Evolutionary conservation across 805 yeast genomes (phyloP).

Genomic region (Wickerhamiella vanderwaltii): DNA sequence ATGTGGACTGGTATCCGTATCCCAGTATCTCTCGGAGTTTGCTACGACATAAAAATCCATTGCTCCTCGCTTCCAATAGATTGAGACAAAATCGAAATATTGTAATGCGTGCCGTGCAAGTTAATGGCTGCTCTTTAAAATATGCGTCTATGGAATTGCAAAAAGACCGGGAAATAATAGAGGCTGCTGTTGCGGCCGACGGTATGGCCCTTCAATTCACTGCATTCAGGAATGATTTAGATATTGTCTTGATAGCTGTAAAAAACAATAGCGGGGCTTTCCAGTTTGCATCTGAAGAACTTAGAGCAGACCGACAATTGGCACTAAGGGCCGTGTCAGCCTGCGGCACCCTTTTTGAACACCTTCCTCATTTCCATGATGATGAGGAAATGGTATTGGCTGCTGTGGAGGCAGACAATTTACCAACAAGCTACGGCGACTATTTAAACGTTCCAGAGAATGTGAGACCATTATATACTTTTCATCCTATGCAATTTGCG

Average conservation of each 20-base stretch:
- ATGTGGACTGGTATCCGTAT: too few species aligned
- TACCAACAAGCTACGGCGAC: too few species aligned
- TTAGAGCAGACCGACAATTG: not conserved
- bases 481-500: too few species aligned
- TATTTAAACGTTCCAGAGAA: too few species aligned
- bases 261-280: not conserved
- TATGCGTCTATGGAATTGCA: constrained; percentile 1
- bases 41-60: too few species aligned
- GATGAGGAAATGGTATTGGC: not conserved
- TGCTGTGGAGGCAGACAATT: too few species aligned
- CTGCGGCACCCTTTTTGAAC: not conserved
- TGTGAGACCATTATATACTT: too few species aligned
- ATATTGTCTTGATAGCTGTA: not conserved
- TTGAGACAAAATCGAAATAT: not conserved
- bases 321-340: not conserved
- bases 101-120: constrained; percentile 1
- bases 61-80: too few species aligned
- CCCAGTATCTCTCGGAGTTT: too few species aligned
- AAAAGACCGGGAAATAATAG: constrained; percentile 2
- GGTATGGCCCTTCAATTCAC: constrained; percentile 7
- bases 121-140: not conserved
- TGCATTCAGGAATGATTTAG: constrained; percentile 5
- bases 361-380: not conserved
- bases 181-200: constrained; percentile 8
- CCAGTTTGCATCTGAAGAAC: constrained; percentile 1